These are phyloP conservation scores for Mrakiaceae sp. DNA, from an alignment of 1,284 basidiomycete species.

Conservation along the genomic window DNA sequence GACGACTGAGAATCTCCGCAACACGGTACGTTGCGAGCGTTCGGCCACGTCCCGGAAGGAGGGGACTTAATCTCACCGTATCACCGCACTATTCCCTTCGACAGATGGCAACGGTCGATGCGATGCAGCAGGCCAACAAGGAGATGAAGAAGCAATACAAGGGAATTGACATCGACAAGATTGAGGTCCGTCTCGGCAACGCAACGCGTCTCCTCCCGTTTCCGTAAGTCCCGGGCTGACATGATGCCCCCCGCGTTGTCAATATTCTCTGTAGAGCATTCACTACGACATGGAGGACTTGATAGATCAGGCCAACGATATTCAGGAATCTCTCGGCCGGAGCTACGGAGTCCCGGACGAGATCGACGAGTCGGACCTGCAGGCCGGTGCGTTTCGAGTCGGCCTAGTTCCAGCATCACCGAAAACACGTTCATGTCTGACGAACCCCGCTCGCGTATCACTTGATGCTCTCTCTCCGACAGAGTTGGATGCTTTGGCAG, in stretches of 20 bases:
- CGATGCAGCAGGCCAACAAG: slow-evolving; percentile 96
- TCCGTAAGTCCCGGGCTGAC: background rate
- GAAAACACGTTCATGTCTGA: too few relatives aligned
- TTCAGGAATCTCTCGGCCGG: slow-evolving; percentile 84
- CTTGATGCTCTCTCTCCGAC: background rate
- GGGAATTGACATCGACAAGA: slow-evolving; percentile 95
- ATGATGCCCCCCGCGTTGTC: background rate
- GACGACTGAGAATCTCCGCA: slow-evolving; percentile 91
- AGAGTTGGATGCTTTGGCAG: slow-evolving; percentile 15
- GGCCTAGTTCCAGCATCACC: too few relatives aligned
- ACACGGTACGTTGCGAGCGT: slow-evolving; percentile 45
- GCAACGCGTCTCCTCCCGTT: background rate
- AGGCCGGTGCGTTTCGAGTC: slow-evolving; percentile 57
- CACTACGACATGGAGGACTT: slow-evolving; percentile 98
- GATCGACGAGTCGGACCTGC: slow-evolving; percentile 90
- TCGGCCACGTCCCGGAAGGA: too few relatives aligned
- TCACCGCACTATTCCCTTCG: background rate
- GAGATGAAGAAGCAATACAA: slow-evolving; percentile 96
- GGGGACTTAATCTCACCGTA: background rate
- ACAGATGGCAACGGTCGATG: slow-evolving; percentile 94
- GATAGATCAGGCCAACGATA: slow-evolving; percentile 93
- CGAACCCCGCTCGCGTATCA: too few relatives aligned
- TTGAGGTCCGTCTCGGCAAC: slow-evolving; percentile 54
- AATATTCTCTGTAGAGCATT: slow-evolving; percentile 50
- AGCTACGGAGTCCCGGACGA: slow-evolving; percentile 97